Evolutionary conservation across 352 stramenopile genomes (phyloP), one percentile per base, ranked within the genome.

Genomic region (Phytophthora boehmeriae): DNA sequence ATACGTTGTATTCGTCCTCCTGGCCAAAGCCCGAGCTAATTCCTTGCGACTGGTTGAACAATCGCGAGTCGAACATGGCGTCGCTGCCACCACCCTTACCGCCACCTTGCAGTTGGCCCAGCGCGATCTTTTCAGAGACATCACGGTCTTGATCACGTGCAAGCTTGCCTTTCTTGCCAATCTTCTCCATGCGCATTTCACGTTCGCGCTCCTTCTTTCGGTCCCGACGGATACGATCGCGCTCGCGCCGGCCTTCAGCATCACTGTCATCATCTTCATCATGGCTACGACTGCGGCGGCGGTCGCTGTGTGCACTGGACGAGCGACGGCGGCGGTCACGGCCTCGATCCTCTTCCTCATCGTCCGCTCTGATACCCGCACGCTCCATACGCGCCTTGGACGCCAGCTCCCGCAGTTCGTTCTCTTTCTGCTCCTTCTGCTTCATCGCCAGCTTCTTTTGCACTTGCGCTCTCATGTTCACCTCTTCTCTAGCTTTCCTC

Each of bases 1-100:
- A 99, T 1, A 98, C 90, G 62, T 97, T 99, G 78, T 99, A 99
- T 39, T 99, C 97, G 63, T 99, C 97, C 17, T 99, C 97, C 4
- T 76, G 74, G 8, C 96, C 97, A 83, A 99, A 99, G 27, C 97
- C 97, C 19, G 90, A 91, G 59, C 92, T 86, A 50, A 99, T 81
- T 10, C 98, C 98, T 27, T 97, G 90, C 23, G 88, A 98, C 77
- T 99, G 97, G 72, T 99, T 99, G 68, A 99, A 99, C 46, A 99
- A 75, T 4, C 98, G 85, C 30, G 90, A 95, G 79, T 99, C 98
- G 60, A 99, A 99, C 59, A 97, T 90, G 36, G 88, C 92, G 11
- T 96, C 96, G 17, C 57, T 72, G 11, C 88, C 92, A 9, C 74
- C 61, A 17, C 89, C 74, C 45, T 85, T 90, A 41, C 88, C 89